These are phyloP conservation scores for Kalaharituber pfeilii DNA, from an alignment of 2,329 filamentous ascomycete genomes.

Conservation along the genomic window DNA sequence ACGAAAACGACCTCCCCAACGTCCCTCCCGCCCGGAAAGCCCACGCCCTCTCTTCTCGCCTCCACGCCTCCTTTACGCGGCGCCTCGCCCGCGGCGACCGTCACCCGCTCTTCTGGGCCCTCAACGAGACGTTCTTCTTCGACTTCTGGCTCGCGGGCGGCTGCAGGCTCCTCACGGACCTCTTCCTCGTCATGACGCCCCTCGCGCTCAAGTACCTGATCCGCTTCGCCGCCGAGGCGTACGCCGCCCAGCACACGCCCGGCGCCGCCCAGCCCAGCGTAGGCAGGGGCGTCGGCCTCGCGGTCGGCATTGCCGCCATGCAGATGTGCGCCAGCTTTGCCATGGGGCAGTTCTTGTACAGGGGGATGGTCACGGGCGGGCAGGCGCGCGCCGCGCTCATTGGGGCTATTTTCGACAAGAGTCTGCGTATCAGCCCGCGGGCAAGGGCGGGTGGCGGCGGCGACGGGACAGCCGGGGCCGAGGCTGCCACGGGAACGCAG, in stretches of 20 bases:
- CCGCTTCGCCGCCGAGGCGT: constrained; percentile 65
- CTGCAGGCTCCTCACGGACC: constrained; percentile 53
- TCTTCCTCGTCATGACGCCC: constrained; percentile 63
- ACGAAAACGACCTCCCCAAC: constrained; percentile 70
- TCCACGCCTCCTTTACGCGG: constrained; percentile 51
- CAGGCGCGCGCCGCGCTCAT: constrained; percentile 68
- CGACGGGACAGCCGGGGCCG: constrained; percentile 35
- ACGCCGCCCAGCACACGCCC: constrained; percentile 39
- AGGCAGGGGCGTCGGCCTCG: constrained; percentile 60
- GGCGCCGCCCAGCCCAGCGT: constrained; percentile 45
- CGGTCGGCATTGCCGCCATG: constrained; percentile 70
- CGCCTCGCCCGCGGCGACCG: constrained; percentile 51
- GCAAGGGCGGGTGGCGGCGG: constrained; percentile 64
- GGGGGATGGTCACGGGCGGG: constrained; percentile 80
- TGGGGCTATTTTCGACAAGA: constrained; percentile 76
- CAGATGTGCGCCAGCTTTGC: constrained; percentile 65
- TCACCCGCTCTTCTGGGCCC: constrained; percentile 57
- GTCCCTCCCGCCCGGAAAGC: constrained; percentile 69
- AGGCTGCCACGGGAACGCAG: constrained; percentile 31
- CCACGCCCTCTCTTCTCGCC: constrained; percentile 46
- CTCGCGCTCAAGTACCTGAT: constrained; percentile 60
- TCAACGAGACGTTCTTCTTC: constrained; percentile 69
- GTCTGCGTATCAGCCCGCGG: constrained; percentile 71
- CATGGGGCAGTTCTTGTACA: constrained; percentile 82
- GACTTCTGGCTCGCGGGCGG: constrained; percentile 77